Evolutionary conservation across 2,329 filamentous ascomycete species (phyloP), one percentile per base, ranked within the genome.

Genomic region (Fusarium chaquense): DNA sequence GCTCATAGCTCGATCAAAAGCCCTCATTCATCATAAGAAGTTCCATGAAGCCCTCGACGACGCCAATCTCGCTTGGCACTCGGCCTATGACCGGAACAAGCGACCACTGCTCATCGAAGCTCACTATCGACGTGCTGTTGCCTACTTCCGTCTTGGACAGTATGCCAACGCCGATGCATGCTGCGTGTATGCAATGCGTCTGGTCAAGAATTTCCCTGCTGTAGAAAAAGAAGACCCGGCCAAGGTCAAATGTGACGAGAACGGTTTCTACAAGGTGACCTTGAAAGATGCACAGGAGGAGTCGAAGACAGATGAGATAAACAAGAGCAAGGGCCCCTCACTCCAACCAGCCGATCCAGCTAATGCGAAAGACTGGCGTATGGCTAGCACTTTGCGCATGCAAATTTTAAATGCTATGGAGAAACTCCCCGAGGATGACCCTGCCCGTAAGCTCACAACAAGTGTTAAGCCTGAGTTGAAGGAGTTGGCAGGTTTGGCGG

Each of bases 1-100:
- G 87, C 91, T 95, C 67, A 88, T 96, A 67, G 89, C 91, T 71
- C 93, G 95, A 22, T 92, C 93, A 6, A 93, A 90, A 43, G 93
- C 93, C 40, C 90, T 94, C 76, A 86, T 93, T 51, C 87, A 92
- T 62, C 83, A 86, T 4, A 83, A 84, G 70, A 83, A 89, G 52
- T 85, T 88, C 58, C 83, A 88, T 4, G 84, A 87, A 24, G 92
- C 93, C 2, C 86, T 96, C 45, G 83, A 82, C 40, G 92, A 94
- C 78, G 89, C 91, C 38, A 88, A 93, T 67, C 84, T 85, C 49
- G 92, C 90, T 4, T 86, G 91, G 55, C 80, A 85, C 38, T 81
- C 85, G 6, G 91, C 90, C 4, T 82, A 82, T 28, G 85, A 90
- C 67, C 91, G 95, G 41, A 92, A 87, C 33, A 91, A 90, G 74